A percentile compares a stretch with the other conserved stretches of the same genome.
These are phyloP conservation scores for Shiraia sp. DNA, from an alignment of 2,329 filamentous ascomycete genomes.

Conservation along the genomic window DNA sequence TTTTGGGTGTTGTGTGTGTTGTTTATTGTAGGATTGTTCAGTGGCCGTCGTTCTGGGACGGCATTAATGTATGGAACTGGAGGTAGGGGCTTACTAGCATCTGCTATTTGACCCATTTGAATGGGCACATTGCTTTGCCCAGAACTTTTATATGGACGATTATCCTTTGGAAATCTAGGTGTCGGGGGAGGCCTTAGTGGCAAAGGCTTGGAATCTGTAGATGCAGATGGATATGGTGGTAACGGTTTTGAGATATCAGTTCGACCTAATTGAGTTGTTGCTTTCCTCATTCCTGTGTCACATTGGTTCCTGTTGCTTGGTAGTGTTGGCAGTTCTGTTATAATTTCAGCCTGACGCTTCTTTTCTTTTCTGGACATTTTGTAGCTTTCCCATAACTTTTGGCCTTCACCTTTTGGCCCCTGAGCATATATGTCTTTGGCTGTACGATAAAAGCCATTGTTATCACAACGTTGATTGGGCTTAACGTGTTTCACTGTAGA, in stretches of 20 bases:
- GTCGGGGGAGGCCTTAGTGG: too few relatives aligned
- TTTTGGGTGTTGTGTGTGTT: neutral
- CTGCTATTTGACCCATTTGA: conserved; percentile 4
- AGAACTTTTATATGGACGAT: too few relatives aligned
- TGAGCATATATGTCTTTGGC: conserved; percentile 24
- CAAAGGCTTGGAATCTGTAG: too few relatives aligned
- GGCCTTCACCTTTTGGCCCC: conserved; percentile 32
- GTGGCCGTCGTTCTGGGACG: neutral
- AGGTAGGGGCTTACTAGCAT: conserved; percentile 21
- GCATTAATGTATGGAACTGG: conserved; percentile 7
- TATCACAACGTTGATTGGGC: neutral
- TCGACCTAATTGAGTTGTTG: neutral
- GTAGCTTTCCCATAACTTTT: conserved; percentile 24
- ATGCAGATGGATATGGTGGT: too few relatives aligned
- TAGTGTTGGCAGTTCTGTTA: conserved; percentile 1
- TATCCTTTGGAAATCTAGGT: too few relatives aligned
- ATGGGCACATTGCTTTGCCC: conserved; percentile 10
- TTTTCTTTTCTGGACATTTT: conserved; percentile 13
- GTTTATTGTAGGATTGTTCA: neutral
- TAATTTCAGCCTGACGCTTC: neutral
- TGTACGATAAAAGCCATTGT: conserved; percentile 3
- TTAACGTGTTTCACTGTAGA: neutral
- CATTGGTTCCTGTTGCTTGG: too few relatives aligned
- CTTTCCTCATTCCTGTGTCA: conserved; percentile 1
- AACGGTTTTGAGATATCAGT: neutral